phyloP scores from a whole-genome alignment of 2,329 filamentous ascomycete genomes.

The Emydomyces testavorans region DNA sequence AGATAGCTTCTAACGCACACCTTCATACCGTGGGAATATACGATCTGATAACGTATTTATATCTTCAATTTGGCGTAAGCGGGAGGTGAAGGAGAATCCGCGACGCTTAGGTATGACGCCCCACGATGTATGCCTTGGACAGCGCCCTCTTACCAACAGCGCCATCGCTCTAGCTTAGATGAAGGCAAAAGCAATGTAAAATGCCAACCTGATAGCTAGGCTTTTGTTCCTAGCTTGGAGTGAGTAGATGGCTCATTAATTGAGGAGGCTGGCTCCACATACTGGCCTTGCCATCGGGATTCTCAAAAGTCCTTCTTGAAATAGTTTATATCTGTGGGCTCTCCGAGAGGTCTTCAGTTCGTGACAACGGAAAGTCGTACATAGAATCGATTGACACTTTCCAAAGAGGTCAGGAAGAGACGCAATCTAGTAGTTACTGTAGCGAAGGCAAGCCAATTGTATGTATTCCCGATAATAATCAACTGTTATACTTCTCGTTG shows the following conservation, averaged over 20 bases:
- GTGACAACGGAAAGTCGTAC: too few species aligned
- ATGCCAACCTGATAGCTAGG: background rate
- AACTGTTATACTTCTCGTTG: too few species aligned
- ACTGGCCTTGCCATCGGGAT: conserved; percentile 2
- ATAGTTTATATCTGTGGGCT: background rate
- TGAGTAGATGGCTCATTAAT: background rate
- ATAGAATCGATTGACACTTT: too few species aligned
- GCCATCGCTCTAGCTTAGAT: background rate
- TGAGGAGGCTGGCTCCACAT: background rate
- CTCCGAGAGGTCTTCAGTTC: background rate
- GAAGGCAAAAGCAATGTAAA: background rate
- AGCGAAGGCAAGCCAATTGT: too few species aligned
- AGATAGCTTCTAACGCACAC: conserved; percentile 37
- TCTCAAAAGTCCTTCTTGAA: background rate
- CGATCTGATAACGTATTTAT: conserved; percentile 38
- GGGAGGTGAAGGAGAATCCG: conserved; percentile 34
- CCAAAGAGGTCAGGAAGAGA: too few species aligned
- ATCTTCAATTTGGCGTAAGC: conserved; percentile 34
- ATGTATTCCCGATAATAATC: too few species aligned
- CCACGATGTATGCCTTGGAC: background rate
- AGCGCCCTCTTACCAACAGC: background rate
- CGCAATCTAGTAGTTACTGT: too few species aligned
- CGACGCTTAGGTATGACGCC: conserved; percentile 17
- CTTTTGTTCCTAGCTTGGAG: background rate
- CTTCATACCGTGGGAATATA: conserved; percentile 52